Evolutionary conservation across 179 eudicot species (phyloP).

Genomic region (Silene noctiflora): DNA sequence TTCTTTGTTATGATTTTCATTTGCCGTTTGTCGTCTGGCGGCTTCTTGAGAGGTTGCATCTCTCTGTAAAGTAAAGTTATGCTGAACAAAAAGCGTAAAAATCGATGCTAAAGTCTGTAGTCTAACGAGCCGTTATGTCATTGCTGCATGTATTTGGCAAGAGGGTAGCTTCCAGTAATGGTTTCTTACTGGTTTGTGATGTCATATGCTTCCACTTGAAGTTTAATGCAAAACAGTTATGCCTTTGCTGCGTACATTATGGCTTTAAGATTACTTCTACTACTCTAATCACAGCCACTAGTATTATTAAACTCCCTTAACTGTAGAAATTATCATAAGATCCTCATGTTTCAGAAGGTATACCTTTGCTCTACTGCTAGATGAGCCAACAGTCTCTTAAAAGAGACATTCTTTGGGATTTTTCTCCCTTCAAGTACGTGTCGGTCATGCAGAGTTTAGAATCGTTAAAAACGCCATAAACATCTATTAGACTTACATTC

Average conservation of each 20-base stretch:
- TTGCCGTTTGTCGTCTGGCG: not conserved
- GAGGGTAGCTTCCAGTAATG: conserved; percentile 19
- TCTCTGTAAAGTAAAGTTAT: no score
- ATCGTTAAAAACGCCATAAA: not conserved
- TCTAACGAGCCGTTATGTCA: conserved; percentile 1
- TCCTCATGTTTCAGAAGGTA: conserved; percentile 6
- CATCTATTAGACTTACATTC: not conserved
- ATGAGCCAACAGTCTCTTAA: conserved; percentile 6
- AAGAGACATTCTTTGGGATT: not conserved
- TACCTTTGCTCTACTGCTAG: not conserved
- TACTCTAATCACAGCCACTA: conserved; percentile 16
- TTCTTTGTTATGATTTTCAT: not conserved
- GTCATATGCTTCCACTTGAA: conserved; percentile 29
- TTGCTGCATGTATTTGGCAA: conserved; percentile 4
- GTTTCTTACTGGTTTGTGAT: conserved; percentile 22
- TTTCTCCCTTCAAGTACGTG: conserved; percentile 4
- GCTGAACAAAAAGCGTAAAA: not conserved
- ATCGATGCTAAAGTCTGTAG: not conserved
- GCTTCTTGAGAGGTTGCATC: not conserved
- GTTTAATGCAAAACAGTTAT: conserved; percentile 20
- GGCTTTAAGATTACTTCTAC: conserved; percentile 32
- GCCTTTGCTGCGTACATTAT: conserved; percentile 20
- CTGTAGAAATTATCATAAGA: not conserved
- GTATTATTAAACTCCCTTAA: not conserved
- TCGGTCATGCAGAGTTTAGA: not conserved